phyloP scores from a whole-genome alignment of 192 early-diverging fungal genomes.

The Spizellomyces sp. region DNA sequence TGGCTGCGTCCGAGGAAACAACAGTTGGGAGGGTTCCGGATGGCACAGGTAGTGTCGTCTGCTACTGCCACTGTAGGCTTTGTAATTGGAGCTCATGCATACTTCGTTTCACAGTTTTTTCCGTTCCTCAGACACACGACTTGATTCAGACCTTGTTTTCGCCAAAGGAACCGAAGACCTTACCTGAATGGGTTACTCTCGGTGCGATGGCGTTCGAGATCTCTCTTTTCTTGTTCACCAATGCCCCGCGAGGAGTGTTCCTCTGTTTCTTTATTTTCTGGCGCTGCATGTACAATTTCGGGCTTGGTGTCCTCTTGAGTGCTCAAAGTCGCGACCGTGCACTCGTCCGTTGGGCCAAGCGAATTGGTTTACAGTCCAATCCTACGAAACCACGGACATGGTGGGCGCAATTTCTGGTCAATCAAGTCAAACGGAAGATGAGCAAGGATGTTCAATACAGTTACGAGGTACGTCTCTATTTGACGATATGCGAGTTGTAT shows the following conservation, averaged over 20 bases:
- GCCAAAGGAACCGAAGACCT: slow-evolving; percentile 22
- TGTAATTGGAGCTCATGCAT: background rate
- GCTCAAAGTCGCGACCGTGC: slow-evolving; percentile 64
- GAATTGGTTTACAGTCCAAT: slow-evolving; percentile 57
- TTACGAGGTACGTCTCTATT: slow-evolving; percentile 22
- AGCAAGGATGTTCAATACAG: slow-evolving; percentile 25
- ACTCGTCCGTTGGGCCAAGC: slow-evolving; percentile 72
- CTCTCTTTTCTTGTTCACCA: slow-evolving; percentile 69
- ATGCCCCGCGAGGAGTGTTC: slow-evolving; percentile 59
- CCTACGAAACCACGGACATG: slow-evolving; percentile 21
- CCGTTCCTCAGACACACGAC: slow-evolving; percentile 28
- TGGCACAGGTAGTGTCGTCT: slow-evolving; percentile 8
- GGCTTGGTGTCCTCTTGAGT: slow-evolving; percentile 82
- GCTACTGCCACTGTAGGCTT: background rate
- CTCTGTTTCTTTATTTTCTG: slow-evolving; percentile 81
- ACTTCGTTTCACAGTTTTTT: slow-evolving; percentile 14
- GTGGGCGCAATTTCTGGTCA: slow-evolving; percentile 40
- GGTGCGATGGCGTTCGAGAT: slow-evolving; percentile 33
- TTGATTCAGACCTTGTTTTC: slow-evolving; percentile 30
- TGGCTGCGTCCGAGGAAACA: no score
- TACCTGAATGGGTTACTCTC: slow-evolving; percentile 30
- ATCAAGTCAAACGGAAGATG: slow-evolving; percentile 40
- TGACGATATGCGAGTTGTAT: background rate
- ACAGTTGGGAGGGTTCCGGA: slow-evolving; percentile 21
- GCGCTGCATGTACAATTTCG: slow-evolving; percentile 84